Conservation (phyloP, 2,329 filamentous ascomycete species). For the Cladophialophora immunda region DNA sequence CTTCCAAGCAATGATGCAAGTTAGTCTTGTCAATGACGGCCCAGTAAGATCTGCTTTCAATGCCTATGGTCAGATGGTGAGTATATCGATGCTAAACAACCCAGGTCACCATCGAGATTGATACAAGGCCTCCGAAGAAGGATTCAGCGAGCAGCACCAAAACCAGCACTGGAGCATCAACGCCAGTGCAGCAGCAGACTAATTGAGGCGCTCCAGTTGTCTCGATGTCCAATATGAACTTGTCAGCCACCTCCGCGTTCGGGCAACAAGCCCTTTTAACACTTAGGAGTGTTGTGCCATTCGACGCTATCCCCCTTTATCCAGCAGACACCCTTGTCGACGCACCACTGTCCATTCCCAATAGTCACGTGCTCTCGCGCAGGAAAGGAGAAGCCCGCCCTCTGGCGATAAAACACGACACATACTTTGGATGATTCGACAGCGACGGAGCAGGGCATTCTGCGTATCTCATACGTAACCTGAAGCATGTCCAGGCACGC, state of each 20-base stretch:
- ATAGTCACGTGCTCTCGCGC: neutral
- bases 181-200: constrained; percentile 18
- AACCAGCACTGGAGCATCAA: constrained; percentile 22
- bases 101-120: constrained; percentile 49
- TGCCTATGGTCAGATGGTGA: neutral
- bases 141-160: constrained; percentile 39
- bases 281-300: neutral
- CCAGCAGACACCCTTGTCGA: neutral
- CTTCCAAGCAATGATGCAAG: constrained; percentile 99
- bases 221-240: neutral
- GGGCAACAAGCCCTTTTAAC: neutral
- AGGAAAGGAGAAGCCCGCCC: constrained; percentile 36
- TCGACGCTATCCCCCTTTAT: neutral
- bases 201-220: neutral
- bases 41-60: constrained; percentile 58
- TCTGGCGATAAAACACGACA: constrained; percentile 12
- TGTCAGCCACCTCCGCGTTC: neutral
- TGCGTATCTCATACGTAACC: constrained; percentile 33
- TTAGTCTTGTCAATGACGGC: constrained; percentile 87
- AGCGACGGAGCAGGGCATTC: neutral
- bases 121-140: constrained; percentile 55
- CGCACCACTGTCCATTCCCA: neutral
- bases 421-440: constrained; percentile 9
- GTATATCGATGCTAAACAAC: constrained; percentile 19
- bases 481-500: constrained; percentile 21